Conservation (phyloP, 495 filamentous ascomycete species). For the Talaromyces thailandensis region DNA sequence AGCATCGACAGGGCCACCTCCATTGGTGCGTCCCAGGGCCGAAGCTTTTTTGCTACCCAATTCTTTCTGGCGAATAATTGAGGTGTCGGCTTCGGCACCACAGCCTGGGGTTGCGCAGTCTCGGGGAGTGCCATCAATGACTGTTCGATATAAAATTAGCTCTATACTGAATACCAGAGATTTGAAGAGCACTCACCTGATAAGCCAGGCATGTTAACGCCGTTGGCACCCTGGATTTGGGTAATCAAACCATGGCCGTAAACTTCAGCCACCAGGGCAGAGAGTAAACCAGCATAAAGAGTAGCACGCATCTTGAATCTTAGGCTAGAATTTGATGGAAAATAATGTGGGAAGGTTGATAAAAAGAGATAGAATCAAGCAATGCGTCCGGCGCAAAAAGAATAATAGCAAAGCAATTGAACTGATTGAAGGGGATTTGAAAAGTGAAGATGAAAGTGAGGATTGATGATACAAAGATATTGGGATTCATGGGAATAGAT, state of each 20-base stretch:
- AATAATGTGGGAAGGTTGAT: not conserved
- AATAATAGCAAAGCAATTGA: not conserved
- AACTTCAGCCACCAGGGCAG: conserved; percentile 16
- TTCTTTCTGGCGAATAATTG: conserved; percentile 43
- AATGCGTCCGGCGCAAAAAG: not conserved
- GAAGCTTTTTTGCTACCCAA: conserved; percentile 29
- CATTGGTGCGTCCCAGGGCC: conserved; percentile 48
- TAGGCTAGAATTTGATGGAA: not conserved
- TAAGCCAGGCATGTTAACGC: conserved; percentile 44
- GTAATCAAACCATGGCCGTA: conserved; percentile 42
- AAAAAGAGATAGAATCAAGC: not conserved
- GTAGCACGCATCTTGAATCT: conserved; percentile 4
- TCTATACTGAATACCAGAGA: not conserved
- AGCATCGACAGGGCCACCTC: conserved; percentile 43
- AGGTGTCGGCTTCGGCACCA: conserved; percentile 30
- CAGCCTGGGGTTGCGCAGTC: conserved; percentile 44
- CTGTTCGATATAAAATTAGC: conserved; percentile 17
- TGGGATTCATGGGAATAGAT: not conserved
- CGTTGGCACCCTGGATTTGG: conserved; percentile 42
- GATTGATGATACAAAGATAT: not conserved
- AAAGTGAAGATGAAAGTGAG: not conserved
- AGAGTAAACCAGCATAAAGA: not conserved
- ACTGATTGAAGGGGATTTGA: not conserved
- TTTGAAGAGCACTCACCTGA: conserved; percentile 16
- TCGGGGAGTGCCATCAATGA: conserved; percentile 48